Evolutionary conservation across 768 basidiomycete genomes (phyloP).

Genomic region (Termitomyces sp.): DNA sequence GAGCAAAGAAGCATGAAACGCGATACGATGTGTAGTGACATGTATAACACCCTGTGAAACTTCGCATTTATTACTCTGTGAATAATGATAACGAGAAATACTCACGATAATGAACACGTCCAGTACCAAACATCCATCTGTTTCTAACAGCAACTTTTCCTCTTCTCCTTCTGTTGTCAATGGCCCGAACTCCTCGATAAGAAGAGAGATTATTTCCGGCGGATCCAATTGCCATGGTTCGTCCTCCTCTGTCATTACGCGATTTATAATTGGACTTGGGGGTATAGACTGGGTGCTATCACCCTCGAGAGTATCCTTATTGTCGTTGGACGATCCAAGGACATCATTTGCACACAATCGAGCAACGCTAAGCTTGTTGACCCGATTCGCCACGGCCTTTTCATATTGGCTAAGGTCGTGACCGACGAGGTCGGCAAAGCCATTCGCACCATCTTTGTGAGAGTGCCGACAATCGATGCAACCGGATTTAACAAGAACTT

Average conservation of each 20-base stretch:
- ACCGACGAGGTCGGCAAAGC: constrained; percentile 39
- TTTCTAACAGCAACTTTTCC: constrained; percentile 48
- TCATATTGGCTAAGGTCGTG: constrained; percentile 32
- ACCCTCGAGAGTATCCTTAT: neutral
- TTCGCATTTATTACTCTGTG: neutral
- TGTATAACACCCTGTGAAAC: constrained; percentile 48
- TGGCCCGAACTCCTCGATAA: constrained; percentile 54
- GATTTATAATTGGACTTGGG: constrained; percentile 17
- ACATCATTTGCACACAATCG: constrained; percentile 23
- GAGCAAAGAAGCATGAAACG: constrained; percentile 61
- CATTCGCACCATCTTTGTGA: constrained; percentile 19
- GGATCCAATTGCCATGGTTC: constrained; percentile 33
- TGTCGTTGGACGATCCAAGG: constrained; percentile 14
- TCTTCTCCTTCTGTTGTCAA: constrained; percentile 37
- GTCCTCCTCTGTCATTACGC: constrained; percentile 19
- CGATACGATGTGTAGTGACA: constrained; percentile 57
- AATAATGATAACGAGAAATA: neutral
- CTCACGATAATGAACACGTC: constrained; percentile 46
- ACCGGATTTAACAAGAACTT: constrained; percentile 24
- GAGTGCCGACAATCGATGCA: constrained; percentile 16
- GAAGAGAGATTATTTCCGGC: constrained; percentile 41
- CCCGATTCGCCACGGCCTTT: constrained; percentile 25
- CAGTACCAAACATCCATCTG: constrained; percentile 43
- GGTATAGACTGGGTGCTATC: neutral
- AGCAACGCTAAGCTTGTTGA: constrained; percentile 33